Percentiles rank a stretch among this genome's conserved stretches.
Evolutionary conservation across 257 asterid species (phyloP).

Genomic region (Penstemon eatonii): DNA sequence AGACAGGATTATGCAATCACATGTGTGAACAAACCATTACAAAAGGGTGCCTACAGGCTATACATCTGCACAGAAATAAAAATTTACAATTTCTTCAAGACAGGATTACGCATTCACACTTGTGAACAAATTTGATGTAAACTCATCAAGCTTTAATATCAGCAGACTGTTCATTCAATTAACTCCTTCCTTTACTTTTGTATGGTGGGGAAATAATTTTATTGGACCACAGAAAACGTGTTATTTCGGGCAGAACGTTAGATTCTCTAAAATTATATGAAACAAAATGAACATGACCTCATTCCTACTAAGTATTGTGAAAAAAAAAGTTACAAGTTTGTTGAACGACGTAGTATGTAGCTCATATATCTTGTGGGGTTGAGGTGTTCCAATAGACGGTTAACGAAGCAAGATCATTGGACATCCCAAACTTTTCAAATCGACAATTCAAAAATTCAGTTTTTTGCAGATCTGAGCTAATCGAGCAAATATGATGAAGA

Average conservation of each 20-base stretch:
- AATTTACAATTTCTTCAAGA: no score
- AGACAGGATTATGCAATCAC: background rate
- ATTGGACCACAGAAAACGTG: background rate
- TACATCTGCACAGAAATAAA: no score
- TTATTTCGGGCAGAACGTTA: background rate
- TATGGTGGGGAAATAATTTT: background rate
- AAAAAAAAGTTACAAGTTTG: no score
- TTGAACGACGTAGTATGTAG: no score
- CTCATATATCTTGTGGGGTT: no score
- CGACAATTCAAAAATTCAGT: background rate
- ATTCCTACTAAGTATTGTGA: no score
- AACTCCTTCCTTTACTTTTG: background rate
- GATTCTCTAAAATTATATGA: no score
- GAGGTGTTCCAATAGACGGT: no score
- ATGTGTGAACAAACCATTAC: no score
- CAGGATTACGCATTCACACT: background rate
- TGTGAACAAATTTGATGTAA: background rate
- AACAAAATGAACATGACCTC: no score
- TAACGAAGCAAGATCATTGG: background rate
- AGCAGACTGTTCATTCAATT: background rate
- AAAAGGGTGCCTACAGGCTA: no score
- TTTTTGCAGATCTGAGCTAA: background rate
- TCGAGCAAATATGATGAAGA: background rate
- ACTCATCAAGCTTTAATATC: background rate
- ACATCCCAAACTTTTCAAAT: background rate